phyloP scores from a whole-genome alignment of 805 yeast species.

The Groenewaldozyma salmanticensis region DNA sequence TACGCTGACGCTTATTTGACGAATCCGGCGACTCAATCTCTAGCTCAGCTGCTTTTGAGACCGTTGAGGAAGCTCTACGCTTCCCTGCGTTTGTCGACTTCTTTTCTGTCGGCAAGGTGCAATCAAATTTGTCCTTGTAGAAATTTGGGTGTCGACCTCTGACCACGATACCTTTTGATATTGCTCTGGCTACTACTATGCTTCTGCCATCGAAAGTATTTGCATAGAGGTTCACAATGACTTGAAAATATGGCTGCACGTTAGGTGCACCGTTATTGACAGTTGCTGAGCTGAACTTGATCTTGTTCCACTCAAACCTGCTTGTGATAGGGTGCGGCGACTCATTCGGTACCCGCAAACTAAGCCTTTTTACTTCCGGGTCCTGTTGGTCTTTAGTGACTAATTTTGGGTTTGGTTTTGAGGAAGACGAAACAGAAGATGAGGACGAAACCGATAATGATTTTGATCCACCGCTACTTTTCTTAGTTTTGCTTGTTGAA shows the following conservation, averaged over 20 bases:
- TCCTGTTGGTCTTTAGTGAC: neutral
- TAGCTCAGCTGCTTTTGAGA: no score
- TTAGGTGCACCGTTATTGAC: slow-evolving; percentile 11
- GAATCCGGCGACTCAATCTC: no score
- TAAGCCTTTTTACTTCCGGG: neutral
- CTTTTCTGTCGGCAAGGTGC: slow-evolving; percentile 1
- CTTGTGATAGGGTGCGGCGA: neutral
- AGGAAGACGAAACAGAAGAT: neutral
- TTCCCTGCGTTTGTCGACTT: neutral
- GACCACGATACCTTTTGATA: slow-evolving; percentile 41
- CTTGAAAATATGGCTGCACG: slow-evolving; percentile 8
- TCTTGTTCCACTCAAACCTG: slow-evolving; percentile 5
- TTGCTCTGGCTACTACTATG: slow-evolving; percentile 1
- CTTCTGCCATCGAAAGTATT: slow-evolving; percentile 2
- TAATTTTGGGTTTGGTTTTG: neutral
- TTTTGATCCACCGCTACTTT: neutral
- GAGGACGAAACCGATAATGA: neutral
- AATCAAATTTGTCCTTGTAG: slow-evolving; percentile 34
- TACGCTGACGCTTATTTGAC: neutral
- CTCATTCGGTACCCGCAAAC: no score
- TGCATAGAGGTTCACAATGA: slow-evolving; percentile 3
- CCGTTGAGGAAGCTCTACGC: neutral
- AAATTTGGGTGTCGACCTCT: slow-evolving; percentile 57
- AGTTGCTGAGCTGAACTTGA: slow-evolving; percentile 10
- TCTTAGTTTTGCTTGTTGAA: neutral